These are phyloP conservation scores for Carex kokanica DNA, from an alignment of 176 grass and related monocot species.

Conservation along the genomic window DNA sequence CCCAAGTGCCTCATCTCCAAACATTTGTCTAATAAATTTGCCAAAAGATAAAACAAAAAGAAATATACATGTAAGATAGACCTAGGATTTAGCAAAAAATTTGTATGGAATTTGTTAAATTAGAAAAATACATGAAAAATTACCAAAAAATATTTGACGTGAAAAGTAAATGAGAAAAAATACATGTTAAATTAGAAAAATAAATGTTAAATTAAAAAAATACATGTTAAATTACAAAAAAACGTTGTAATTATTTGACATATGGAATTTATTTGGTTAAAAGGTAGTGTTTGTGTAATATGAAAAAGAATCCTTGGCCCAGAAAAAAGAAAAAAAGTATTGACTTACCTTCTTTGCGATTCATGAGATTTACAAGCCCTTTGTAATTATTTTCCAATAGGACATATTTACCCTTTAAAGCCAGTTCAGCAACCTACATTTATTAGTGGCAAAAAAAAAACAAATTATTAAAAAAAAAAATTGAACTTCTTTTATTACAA, in stretches of 20 bases:
- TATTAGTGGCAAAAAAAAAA: not conserved
- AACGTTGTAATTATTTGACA: not conserved
- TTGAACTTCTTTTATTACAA: too few species aligned
- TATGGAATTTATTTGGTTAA: conserved; percentile 19
- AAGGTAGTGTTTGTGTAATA: not conserved
- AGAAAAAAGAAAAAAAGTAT: not conserved
- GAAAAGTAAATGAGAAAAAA: too few species aligned
- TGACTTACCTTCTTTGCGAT: conserved; percentile 49
- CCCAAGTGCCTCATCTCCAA: conserved; percentile 69
- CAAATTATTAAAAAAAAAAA: not conserved
- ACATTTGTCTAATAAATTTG: conserved; percentile 52
- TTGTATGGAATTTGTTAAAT: too few species aligned
- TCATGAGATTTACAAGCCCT: conserved; percentile 50
- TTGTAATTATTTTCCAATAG: conserved; percentile 47
- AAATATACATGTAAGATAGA: not conserved
- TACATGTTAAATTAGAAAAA: too few species aligned
- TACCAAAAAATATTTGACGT: too few species aligned
- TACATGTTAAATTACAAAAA: not conserved
- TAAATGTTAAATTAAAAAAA: too few species aligned
- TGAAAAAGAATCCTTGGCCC: not conserved
- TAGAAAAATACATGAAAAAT: too few species aligned
- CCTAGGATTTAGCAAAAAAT: not conserved
- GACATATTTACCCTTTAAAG: conserved; percentile 39
- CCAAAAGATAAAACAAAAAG: not conserved
- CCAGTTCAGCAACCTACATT: conserved; percentile 49